These are phyloP conservation scores for Vicia villosa DNA, from an alignment of 306 rosid genomes.

Conservation along the genomic window DNA sequence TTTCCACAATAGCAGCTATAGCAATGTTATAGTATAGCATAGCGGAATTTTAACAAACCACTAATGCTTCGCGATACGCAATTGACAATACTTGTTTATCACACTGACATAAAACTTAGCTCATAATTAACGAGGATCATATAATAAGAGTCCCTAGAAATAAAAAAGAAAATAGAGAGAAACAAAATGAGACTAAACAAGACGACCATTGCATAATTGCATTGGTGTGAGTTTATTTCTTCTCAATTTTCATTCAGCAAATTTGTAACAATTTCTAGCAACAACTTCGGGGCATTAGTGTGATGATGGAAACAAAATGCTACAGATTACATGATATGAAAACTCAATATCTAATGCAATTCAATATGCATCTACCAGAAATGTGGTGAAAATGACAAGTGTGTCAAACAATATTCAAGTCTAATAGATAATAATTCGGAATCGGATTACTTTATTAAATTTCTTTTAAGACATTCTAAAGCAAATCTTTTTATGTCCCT, in stretches of 20 bases:
- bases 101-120: neutral
- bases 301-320: conserved; percentile 19
- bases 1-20: neutral
- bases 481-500: conserved; percentile 1
- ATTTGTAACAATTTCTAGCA: neutral
- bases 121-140: neutral
- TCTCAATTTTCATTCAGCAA: conserved; percentile 4
- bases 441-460: neutral
- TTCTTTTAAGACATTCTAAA: neutral
- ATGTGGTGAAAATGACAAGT: neutral
- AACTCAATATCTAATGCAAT: neutral
- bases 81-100: neutral
- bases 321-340: conserved; percentile 18
- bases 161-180: neutral
- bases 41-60: neutral
- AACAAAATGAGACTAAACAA: conserved; percentile 17
- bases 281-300: conserved; percentile 26
- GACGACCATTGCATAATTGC: neutral
- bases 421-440: neutral
- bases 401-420: neutral
- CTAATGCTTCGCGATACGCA: neutral
- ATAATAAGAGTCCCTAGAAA: conserved; percentile 10
- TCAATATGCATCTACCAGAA: neutral
- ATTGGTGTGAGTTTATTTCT: neutral
- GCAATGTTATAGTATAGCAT: neutral